Evolutionary conservation across 192 early-diverging fungal species (phyloP).

Genomic region (Oehlia diaphana): DNA sequence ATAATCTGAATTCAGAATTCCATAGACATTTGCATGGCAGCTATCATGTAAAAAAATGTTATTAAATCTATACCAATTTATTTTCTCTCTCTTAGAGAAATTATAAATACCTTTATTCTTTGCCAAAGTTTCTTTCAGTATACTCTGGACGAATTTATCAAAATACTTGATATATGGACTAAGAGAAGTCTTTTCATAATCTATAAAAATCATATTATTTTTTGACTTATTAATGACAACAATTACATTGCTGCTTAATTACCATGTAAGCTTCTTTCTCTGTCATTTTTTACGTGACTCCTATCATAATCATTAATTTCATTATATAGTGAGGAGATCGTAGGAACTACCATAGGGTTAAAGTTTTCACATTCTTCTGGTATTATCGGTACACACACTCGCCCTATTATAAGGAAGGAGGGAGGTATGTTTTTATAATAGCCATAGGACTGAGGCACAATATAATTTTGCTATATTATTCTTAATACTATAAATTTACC

Average conservation of each 20-base stretch:
- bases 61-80: background rate
- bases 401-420: slow-evolving; percentile 44
- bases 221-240: background rate
- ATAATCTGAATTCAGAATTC: slow-evolving; percentile 1
- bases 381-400: slow-evolving; percentile 93
- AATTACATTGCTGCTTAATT: background rate
- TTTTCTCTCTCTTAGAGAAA: background rate
- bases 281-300: slow-evolving; percentile 7
- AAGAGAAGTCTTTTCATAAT: slow-evolving; percentile 60
- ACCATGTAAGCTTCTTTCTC: slow-evolving; percentile 38
- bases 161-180: slow-evolving; percentile 62
- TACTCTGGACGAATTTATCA: slow-evolving; percentile 62
- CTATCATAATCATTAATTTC: slow-evolving; percentile 59
- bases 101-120: slow-evolving; percentile 44
- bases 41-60: background rate
- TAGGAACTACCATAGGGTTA: slow-evolving; percentile 80
- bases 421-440: no score
- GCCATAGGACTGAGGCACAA: no score
- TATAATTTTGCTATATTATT: no score
- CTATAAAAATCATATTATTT: slow-evolving; percentile 20
- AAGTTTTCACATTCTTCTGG: slow-evolving; percentile 75
- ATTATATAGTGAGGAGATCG: slow-evolving; percentile 61
- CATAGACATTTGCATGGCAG: background rate
- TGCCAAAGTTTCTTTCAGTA: slow-evolving; percentile 38
- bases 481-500: slow-evolving; percentile 48